phyloP scores from a whole-genome alignment of 179 eudicot genomes.

The Patellifolia procumbens region DNA sequence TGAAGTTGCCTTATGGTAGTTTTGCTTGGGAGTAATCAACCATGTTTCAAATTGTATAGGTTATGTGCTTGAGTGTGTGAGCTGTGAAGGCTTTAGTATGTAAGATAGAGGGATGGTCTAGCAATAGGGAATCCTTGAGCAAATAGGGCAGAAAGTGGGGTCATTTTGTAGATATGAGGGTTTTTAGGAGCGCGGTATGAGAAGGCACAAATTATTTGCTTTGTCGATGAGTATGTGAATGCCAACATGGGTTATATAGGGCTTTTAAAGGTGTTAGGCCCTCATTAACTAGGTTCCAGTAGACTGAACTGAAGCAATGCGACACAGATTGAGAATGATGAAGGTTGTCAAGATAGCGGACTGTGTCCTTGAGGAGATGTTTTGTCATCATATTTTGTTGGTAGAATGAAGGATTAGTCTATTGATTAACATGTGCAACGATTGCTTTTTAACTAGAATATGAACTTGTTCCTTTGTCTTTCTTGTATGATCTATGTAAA shows the following conservation, averaged over 20 bases:
- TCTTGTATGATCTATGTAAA: not conserved
- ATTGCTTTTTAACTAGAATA: not conserved
- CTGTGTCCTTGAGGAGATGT: not conserved
- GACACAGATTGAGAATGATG: too few species aligned
- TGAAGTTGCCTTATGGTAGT: not conserved
- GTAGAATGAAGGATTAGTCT: not conserved
- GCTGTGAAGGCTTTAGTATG: constrained; percentile 9
- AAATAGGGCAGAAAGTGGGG: not conserved
- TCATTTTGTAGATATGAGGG: not conserved
- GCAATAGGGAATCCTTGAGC: not conserved
- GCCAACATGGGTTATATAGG: not conserved
- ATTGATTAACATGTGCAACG: not conserved
- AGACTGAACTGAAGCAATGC: not conserved
- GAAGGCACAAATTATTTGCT: too few species aligned
- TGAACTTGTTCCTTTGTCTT: not conserved
- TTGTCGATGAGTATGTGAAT: not conserved
- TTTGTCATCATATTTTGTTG: not conserved
- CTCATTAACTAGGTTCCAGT: not conserved
- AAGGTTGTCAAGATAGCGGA: too few species aligned
- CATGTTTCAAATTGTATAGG: not conserved
- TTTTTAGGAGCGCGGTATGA: not conserved
- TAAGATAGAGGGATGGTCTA: not conserved
- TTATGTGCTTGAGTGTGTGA: constrained; percentile 6
- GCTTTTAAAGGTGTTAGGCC: not conserved
- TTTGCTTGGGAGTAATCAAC: not conserved